Evolutionary conservation across 1,284 basidiomycete species (phyloP), one percentile per base, ranked within the genome.

Genomic region (Fistulina hepatica): DNA sequence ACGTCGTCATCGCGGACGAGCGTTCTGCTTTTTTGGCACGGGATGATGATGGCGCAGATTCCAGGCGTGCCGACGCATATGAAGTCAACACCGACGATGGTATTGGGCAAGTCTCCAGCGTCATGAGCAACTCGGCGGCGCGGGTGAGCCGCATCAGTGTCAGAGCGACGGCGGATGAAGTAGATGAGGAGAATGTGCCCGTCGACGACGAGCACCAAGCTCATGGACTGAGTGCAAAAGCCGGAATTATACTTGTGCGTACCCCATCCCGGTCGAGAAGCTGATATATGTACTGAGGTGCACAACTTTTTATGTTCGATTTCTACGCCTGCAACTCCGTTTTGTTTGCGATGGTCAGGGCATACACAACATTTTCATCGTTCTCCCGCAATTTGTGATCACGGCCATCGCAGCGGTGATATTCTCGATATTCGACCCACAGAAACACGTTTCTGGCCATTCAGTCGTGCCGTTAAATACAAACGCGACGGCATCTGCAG

Each of bases 341-440:
- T n/a, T n/a, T n/a, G n/a, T n/a, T n/a, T n/a, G n/a, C n/a, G n/a
- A n/a, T n/a, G 12, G 32, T 13, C 45, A 86, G 84, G 89, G 89
- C 24, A 92, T 93, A 40, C 89, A 93, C 57, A 95, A 93, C 50
- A 71, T 94, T 37, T 92, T 85, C 54, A 67, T 94, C 46, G 91
- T 94, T 37, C 63, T 82, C 10, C 73, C 81, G 1, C 74, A 83
- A 46, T 81, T 83, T 52, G 61, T 84, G 21, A 71, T 81, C 34
- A 79, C 75, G 0, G 80, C 70, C 9, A 49, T 84, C 11, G 71
- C 80, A 8, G 36, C 43, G 3, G 56, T 82, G 33, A 62, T 82
- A 25, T 82, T 83, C 51, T 75, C 77, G 3, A 51, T 79, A 1
- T 60, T 81, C 33, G 81, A 85, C 43, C 69, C 72, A 2, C 52